phyloP scores from a whole-genome alignment of 306 rosid genomes.

The Morella rubra region DNA sequence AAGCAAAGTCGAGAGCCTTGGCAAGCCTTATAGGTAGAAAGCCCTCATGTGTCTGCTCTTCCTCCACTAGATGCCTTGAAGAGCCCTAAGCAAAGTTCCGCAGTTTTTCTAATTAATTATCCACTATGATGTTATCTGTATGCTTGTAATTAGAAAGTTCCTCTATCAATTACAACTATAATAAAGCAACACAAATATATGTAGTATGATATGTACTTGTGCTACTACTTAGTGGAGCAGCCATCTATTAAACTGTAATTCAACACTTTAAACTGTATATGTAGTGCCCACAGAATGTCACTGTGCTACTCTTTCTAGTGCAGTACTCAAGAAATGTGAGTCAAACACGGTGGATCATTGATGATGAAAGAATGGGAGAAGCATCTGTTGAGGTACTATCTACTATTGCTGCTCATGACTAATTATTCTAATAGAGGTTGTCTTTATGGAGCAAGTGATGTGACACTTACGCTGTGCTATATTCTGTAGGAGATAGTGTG shows the following conservation, averaged over 20 bases:
- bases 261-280: background rate
- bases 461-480: slow-evolving; percentile 7
- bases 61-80: no score
- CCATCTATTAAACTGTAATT: background rate
- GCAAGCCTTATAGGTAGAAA: no score
- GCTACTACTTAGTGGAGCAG: slow-evolving; percentile 5
- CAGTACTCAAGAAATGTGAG: slow-evolving; percentile 96
- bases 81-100: no score
- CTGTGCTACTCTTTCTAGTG: slow-evolving; percentile 20
- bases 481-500: slow-evolving; percentile 74
- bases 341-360: slow-evolving; percentile 93
- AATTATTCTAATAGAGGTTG: slow-evolving; percentile 12
- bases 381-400: slow-evolving; percentile 85
- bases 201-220: background rate
- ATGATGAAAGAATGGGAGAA: slow-evolving; percentile 96
- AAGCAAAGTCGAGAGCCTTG: no score
- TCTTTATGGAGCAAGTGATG: slow-evolving; percentile 11
- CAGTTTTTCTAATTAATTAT: no score
- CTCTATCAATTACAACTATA: no score
- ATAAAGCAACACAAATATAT: no score
- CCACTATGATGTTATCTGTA: background rate
- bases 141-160: no score
- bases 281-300: slow-evolving; percentile 55
- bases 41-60: no score
- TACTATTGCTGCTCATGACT: slow-evolving; percentile 17